Evolutionary conservation across 2,329 filamentous ascomycete genomes (phyloP).

Genomic region (Penicillium carneum): DNA sequence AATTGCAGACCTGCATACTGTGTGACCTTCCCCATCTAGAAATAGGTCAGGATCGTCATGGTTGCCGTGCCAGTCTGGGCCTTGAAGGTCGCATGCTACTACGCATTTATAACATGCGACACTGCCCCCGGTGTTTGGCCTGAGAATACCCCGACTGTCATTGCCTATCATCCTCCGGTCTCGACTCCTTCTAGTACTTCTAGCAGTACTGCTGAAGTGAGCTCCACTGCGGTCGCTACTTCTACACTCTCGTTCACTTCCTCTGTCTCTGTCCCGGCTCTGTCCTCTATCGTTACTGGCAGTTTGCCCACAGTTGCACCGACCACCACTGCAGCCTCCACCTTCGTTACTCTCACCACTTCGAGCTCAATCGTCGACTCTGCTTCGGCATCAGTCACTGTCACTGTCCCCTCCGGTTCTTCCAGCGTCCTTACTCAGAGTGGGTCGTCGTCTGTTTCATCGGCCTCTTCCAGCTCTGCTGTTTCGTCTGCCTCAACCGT

Average conservation of each 20-base stretch:
- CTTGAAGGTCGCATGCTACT: constrained; percentile 38
- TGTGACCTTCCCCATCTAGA: constrained; percentile 21
- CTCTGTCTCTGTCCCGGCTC: constrained; percentile 10
- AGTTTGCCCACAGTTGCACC: constrained; percentile 9
- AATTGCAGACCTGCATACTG: constrained; percentile 25
- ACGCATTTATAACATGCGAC: constrained; percentile 44
- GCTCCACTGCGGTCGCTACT: constrained; percentile 6
- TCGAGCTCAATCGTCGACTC: neutral
- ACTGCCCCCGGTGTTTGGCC: constrained; percentile 42
- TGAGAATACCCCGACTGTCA: constrained; percentile 34
- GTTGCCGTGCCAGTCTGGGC: constrained; percentile 32
- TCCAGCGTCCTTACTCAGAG: constrained; percentile 9
- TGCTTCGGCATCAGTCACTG: constrained; percentile 15
- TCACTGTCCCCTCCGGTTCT: constrained; percentile 15
- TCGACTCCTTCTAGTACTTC: constrained; percentile 22
- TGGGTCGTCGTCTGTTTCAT: constrained; percentile 8
- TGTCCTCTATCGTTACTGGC: neutral
- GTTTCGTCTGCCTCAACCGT: neutral
- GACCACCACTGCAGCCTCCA: constrained; percentile 18
- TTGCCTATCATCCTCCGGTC: constrained; percentile 24
- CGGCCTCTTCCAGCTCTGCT: constrained; percentile 14
- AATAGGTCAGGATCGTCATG: constrained; percentile 35
- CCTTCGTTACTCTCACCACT: constrained; percentile 22
- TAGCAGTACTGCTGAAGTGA: constrained; percentile 19
- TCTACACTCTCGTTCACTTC: constrained; percentile 20